Percentiles rank a stretch among this genome's conserved stretches.
Evolutionary conservation across 176 grass and related monocot genomes (phyloP).

Genomic region (Oryza punctata): DNA sequence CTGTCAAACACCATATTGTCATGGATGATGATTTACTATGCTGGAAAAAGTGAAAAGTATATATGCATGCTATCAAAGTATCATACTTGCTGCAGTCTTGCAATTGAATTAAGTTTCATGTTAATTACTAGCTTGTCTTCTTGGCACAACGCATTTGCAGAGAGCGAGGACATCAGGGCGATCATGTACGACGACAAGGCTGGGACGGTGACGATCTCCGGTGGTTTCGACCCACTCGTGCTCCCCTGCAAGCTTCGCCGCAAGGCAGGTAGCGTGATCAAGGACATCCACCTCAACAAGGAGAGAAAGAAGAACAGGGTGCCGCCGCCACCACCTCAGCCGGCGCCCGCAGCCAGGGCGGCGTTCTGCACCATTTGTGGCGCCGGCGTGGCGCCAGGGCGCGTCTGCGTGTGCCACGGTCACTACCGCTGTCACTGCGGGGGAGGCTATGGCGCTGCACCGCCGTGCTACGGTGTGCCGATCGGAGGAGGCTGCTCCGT

Average conservation of each 20-base stretch:
- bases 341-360: background rate
- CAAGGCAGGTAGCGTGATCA: conserved; percentile 48
- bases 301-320: conserved; percentile 1
- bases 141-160: conserved; percentile 7
- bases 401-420: background rate
- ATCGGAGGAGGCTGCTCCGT: background rate
- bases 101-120: too few relatives aligned
- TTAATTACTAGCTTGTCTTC: too few relatives aligned
- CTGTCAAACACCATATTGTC: too few relatives aligned
- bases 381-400: background rate
- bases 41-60: background rate
- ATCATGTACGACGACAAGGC: conserved; percentile 52
- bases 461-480: background rate
- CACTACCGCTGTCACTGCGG: background rate
- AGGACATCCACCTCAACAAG: conserved; percentile 45
- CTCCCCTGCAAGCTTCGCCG: conserved; percentile 35
- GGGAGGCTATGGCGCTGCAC: background rate
- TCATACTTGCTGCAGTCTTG: too few relatives aligned
- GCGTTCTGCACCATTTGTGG: too few relatives aligned
- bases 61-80: background rate
- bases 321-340: too few relatives aligned
- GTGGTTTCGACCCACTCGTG: conserved; percentile 49
- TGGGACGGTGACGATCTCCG: conserved; percentile 42
- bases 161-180: conserved; percentile 45
- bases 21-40: too few relatives aligned